Evolutionary conservation across 805 yeast species (phyloP).

Genomic region (Tetrapisispora pingtungensis): DNA sequence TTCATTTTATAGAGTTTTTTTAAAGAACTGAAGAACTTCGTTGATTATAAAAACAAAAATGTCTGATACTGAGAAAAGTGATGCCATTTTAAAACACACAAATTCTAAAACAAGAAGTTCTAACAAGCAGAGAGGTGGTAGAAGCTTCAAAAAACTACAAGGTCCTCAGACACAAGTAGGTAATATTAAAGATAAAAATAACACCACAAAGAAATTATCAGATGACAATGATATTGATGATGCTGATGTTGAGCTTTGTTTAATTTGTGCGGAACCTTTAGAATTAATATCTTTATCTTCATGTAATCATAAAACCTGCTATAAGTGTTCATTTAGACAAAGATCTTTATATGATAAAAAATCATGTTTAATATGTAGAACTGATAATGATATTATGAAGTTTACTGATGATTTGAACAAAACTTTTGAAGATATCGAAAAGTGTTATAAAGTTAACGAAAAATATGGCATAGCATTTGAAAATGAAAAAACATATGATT

Average conservation of each 20-base stretch:
- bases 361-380: constrained; percentile 76
- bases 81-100: too few relatives aligned
- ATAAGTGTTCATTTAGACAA: constrained; percentile 71
- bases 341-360: constrained; percentile 67
- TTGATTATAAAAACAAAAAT: not conserved
- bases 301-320: constrained; percentile 81
- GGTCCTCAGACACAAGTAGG: constrained; percentile 10
- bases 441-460: constrained; percentile 23
- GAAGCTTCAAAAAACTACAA: constrained; percentile 13
- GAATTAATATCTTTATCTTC: constrained; percentile 60
- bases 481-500: constrained; percentile 36
- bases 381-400: constrained; percentile 49
- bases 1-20: too few relatives aligned
- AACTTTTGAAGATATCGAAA: constrained; percentile 32
- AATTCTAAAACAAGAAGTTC: not conserved
- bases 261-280: constrained; percentile 75
- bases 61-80: not conserved
- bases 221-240: constrained; percentile 25
- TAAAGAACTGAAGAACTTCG: too few relatives aligned
- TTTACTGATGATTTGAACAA: constrained; percentile 41
- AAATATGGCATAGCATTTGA: constrained; percentile 54
- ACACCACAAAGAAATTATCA: constrained; percentile 2
- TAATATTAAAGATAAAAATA: not conserved
- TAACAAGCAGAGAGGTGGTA: not conserved
- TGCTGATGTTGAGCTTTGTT: constrained; percentile 44